Evolutionary conservation across 768 basidiomycete species (phyloP).

Genomic region (Boletus pseudopeckii): DNA sequence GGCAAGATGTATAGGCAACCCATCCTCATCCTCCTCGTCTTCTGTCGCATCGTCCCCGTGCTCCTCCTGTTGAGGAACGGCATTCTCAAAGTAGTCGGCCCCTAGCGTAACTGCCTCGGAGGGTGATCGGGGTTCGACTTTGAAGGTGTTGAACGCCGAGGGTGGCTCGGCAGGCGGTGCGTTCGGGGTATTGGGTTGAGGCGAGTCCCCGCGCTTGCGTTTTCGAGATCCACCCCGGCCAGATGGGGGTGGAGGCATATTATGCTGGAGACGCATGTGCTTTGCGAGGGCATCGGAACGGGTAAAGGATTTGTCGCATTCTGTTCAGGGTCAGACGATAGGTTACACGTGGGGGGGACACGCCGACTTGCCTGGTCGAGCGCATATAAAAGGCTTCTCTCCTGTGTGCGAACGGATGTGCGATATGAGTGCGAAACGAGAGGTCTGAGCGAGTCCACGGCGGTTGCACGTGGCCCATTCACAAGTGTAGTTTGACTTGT

Average conservation of each 20-base stretch:
- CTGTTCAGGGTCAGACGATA: conserved; percentile 36
- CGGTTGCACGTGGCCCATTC: conserved; percentile 85
- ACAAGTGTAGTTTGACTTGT: conserved; percentile 84
- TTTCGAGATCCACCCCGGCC: conserved; percentile 68
- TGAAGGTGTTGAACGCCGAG: conserved; percentile 56
- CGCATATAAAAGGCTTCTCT: conserved; percentile 88
- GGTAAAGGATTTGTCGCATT: conserved; percentile 94
- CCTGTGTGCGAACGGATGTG: conserved; percentile 92
- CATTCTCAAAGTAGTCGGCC: conserved; percentile 33
- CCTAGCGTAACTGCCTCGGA: conserved; percentile 32
- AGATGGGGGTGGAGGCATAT: conserved; percentile 69
- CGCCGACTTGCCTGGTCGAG: conserved; percentile 60
- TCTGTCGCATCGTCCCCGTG: conserved; percentile 17
- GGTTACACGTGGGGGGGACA: neutral
- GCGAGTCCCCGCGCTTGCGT: conserved; percentile 55
- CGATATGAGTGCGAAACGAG: conserved; percentile 85
- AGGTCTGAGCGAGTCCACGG: conserved; percentile 79
- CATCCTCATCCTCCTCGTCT: conserved; percentile 40
- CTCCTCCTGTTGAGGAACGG: conserved; percentile 14
- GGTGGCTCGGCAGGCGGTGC: conserved; percentile 23
- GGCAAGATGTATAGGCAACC: conserved; percentile 52
- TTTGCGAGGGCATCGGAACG: conserved; percentile 92
- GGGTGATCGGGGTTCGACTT: conserved; percentile 53
- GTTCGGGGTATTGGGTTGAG: conserved; percentile 18
- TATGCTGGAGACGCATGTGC: conserved; percentile 88